phyloP scores from a whole-genome alignment of 768 basidiomycete species.

The Collybia sp. region DNA sequence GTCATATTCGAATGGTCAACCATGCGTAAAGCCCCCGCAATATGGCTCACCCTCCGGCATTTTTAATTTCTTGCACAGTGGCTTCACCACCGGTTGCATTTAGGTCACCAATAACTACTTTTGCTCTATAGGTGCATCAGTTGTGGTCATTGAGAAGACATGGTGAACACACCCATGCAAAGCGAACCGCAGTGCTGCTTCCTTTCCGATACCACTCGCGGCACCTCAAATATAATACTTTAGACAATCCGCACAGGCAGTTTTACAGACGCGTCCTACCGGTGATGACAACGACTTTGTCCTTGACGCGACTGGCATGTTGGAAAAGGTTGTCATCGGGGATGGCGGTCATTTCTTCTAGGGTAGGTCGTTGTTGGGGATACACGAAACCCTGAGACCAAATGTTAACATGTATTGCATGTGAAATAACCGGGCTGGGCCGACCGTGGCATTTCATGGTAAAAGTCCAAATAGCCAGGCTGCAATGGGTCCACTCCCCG shows the following conservation, averaged over 20 bases:
- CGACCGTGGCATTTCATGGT: too few species aligned
- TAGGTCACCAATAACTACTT: conserved; percentile 49
- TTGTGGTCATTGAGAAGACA: background rate
- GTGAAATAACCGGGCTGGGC: too few species aligned
- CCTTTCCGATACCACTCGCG: conserved; percentile 50
- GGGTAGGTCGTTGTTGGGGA: background rate
- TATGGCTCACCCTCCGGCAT: conserved; percentile 36
- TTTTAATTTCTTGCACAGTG: conserved; percentile 34
- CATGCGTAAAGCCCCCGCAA: background rate
- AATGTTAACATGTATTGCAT: too few species aligned
- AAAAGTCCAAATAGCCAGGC: too few species aligned
- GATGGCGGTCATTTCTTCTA: conserved; percentile 33
- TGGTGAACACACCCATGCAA: conserved; percentile 35
- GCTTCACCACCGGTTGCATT: conserved; percentile 34
- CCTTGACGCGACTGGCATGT: conserved; percentile 33
- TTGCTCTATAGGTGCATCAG: conserved; percentile 30
- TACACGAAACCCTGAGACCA: too few species aligned
- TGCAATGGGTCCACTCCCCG: too few species aligned
- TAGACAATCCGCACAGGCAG: background rate
- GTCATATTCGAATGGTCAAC: background rate
- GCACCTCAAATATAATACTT: conserved; percentile 27
- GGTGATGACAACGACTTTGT: conserved; percentile 49
- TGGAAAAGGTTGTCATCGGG: conserved; percentile 41
- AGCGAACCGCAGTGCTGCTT: conserved; percentile 47
- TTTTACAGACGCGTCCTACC: conserved; percentile 24